Evolutionary conservation across 768 basidiomycete genomes (phyloP).

Genomic region (Clathrus columnatus): DNA sequence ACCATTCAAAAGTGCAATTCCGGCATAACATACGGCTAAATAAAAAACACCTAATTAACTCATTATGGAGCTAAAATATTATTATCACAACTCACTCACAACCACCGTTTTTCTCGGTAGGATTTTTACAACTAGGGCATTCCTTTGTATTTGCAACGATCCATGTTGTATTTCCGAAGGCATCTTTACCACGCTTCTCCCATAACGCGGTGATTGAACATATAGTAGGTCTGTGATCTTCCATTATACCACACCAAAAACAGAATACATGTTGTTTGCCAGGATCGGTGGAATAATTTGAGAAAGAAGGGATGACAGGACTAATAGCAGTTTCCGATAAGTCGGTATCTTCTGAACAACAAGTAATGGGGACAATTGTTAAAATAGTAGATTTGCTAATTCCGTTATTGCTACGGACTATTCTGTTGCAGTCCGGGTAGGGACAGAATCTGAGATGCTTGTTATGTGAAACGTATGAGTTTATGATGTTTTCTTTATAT

Average conservation of each 20-base stretch:
- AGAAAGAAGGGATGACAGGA: too few species aligned
- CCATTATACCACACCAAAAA: constrained; percentile 13
- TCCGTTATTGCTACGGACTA: constrained; percentile 9
- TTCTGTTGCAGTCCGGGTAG: constrained; percentile 8
- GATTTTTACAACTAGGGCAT: constrained; percentile 13
- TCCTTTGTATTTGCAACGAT: constrained; percentile 15
- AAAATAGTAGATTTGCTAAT: constrained; percentile 5
- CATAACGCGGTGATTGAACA: constrained; percentile 12
- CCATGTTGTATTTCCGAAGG: constrained; percentile 13
- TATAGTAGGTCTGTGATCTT: constrained; percentile 11
- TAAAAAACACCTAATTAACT: too few species aligned
- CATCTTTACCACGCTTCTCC: constrained; percentile 12
- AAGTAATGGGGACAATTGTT: constrained; percentile 12
- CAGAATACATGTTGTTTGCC: constrained; percentile 10
- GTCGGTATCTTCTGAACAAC: too few species aligned
- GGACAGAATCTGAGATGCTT: constrained; percentile 13
- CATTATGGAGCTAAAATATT: too few species aligned
- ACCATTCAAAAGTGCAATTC: constrained; percentile 14
- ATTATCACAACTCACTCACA: constrained; percentile 14
- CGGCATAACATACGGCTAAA: constrained; percentile 11
- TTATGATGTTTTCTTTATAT: constrained; percentile 9
- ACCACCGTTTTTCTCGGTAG: constrained; percentile 14
- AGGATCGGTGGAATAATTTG: too few species aligned
- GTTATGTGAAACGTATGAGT: constrained; percentile 12
- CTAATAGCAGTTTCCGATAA: too few species aligned